Percentiles rank a stretch among this genome's conserved stretches.
Evolutionary conservation across 1,284 basidiomycete species (phyloP).

Genomic region (Pterula multifida): DNA sequence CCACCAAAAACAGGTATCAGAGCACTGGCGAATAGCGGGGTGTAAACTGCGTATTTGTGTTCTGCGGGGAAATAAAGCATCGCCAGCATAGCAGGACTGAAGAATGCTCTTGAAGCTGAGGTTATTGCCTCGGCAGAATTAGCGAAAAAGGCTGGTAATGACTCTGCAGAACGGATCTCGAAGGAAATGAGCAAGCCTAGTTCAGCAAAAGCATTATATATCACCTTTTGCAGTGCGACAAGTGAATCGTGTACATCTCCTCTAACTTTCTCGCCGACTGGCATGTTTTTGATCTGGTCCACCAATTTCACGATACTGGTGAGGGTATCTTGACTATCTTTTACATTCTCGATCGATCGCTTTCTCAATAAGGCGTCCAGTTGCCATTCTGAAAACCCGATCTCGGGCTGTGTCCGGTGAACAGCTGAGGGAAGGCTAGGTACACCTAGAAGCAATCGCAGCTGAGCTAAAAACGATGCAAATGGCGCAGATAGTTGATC

Average conservation of each 20-base stretch:
- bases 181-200: constrained; percentile 4
- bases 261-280: constrained; percentile 66
- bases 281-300: constrained; percentile 82
- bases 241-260: constrained; percentile 63
- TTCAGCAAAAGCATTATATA: constrained; percentile 12
- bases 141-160: constrained; percentile 37
- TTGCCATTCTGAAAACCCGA: constrained; percentile 57
- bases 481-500: constrained; percentile 48
- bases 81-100: constrained; percentile 93
- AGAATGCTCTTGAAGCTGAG: constrained; percentile 85
- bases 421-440: constrained; percentile 44
- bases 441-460: constrained; percentile 71
- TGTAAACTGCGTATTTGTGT: constrained; percentile 92
- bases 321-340: constrained; percentile 62
- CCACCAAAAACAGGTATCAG: constrained; percentile 74
- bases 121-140: constrained; percentile 58
- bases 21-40: constrained; percentile 83
- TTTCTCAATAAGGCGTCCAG: constrained; percentile 64
- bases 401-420: constrained; percentile 11
- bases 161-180: constrained; percentile 31
- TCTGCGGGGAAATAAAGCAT: constrained; percentile 94
- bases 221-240: constrained; percentile 57
- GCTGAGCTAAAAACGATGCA: constrained; percentile 62
- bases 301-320: constrained; percentile 75
- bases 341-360: constrained; percentile 62